Percentiles rank a stretch among this genome's conserved stretches.
Evolutionary conservation across 192 early-diverging fungal genomes (phyloP).

Genomic region (Coemansia sp.): DNA sequence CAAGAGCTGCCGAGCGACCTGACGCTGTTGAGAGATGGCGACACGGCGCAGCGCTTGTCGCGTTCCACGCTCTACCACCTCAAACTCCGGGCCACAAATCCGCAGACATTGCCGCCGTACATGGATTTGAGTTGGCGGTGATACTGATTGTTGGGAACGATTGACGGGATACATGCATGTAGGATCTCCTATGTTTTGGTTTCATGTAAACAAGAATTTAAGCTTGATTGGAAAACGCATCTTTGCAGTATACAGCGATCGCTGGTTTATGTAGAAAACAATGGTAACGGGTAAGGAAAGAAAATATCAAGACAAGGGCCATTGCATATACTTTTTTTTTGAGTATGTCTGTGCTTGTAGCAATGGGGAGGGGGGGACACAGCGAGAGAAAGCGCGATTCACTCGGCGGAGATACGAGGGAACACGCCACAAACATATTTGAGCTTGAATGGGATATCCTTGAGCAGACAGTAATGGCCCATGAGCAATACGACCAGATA

Average conservation of each 20-base stretch:
- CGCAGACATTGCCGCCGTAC: conserved; percentile 20
- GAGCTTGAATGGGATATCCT: conserved; percentile 38
- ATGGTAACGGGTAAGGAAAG: background rate
- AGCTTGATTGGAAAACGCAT: no score
- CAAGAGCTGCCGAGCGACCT: conserved; percentile 31
- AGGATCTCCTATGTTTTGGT: no score
- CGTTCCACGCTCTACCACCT: conserved; percentile 31
- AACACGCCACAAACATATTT: conserved; percentile 28
- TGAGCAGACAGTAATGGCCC: conserved; percentile 49
- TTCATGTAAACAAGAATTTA: no score
- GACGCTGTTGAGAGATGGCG: conserved; percentile 18
- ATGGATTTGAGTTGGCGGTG: conserved; percentile 11
- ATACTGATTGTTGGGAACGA: background rate
- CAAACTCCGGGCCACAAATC: conserved; percentile 15
- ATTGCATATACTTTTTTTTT: background rate
- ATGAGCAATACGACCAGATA: conserved; percentile 60
- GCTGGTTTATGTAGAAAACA: no score
- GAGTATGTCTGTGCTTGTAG: no score
- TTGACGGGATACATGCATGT: no score
- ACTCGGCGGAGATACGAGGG: conserved; percentile 39
- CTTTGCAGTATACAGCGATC: no score
- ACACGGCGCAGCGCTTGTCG: conserved; percentile 26
- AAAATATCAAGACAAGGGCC: conserved; percentile 12
- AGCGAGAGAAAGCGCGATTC: background rate
- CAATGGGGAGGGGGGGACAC: background rate